A percentile compares a stretch with the other conserved stretches of the same genome.
phyloP scores from a whole-genome alignment of 352 stramenopile genomes.

The Phytophthora hybrid region DNA sequence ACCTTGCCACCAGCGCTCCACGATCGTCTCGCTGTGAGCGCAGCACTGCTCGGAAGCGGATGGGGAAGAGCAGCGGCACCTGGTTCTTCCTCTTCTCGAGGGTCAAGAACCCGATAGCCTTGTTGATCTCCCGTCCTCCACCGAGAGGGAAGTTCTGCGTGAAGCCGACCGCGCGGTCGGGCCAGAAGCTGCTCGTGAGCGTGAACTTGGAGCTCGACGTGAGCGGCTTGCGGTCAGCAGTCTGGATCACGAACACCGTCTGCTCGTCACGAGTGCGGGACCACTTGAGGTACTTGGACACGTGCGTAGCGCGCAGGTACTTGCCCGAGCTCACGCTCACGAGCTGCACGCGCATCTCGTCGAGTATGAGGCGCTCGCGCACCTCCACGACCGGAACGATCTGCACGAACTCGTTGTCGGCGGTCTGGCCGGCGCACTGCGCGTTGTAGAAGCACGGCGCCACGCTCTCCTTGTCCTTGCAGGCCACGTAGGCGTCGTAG shows the following conservation, averaged over 20 bases:
- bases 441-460: constrained; percentile 68
- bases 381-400: constrained; percentile 62
- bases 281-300: constrained; percentile 79
- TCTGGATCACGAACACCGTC: constrained; percentile 72
- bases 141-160: constrained; percentile 64
- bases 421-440: constrained; percentile 43
- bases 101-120: constrained; percentile 68
- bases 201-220: constrained; percentile 62
- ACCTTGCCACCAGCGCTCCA: constrained; percentile 18
- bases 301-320: constrained; percentile 65
- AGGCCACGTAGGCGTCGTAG: constrained; percentile 67
- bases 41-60: constrained; percentile 60
- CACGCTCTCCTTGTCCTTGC: constrained; percentile 57
- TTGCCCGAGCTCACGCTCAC: constrained; percentile 58
- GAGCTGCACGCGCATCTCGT: constrained; percentile 71
- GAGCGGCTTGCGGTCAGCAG: constrained; percentile 60
- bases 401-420: constrained; percentile 64
- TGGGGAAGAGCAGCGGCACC: constrained; percentile 62
- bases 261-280: constrained; percentile 63
- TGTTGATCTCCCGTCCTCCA: constrained; percentile 52
- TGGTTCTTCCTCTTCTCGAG: constrained; percentile 78
- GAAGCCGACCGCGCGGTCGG: constrained; percentile 58
- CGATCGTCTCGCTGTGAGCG: constrained; percentile 46
- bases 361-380: constrained; percentile 61
- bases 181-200: constrained; percentile 66